Conservation (phyloP, 2,329 filamentous ascomycete genomes). For the Allantophomopsis cytisporea region DNA sequence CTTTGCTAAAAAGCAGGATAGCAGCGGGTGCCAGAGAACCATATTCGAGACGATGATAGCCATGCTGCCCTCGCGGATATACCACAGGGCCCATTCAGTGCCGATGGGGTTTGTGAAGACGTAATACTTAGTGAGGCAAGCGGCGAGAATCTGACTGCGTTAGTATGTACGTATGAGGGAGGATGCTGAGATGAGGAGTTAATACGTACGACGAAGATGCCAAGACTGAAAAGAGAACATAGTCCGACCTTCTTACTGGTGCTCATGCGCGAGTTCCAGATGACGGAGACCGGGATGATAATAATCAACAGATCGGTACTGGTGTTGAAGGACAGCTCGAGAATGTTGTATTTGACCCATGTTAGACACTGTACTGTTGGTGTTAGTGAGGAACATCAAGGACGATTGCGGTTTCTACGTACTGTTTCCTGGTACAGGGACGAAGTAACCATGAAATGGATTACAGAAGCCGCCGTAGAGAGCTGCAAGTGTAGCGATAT, state of each 20-base stretch:
- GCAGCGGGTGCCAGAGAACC: neutral
- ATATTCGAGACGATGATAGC: constrained; percentile 35
- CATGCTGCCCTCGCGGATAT: constrained; percentile 31
- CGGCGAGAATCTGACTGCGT: constrained; percentile 26
- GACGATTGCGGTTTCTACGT: neutral
- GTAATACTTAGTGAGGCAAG: constrained; percentile 29
- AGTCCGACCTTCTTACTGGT: too few relatives aligned
- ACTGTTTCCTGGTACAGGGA: neutral
- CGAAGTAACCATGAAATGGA: constrained; percentile 1
- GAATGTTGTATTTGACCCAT: neutral
- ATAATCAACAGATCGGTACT: too few relatives aligned
- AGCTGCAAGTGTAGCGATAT: neutral
- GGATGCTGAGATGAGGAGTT: neutral
- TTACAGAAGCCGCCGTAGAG: neutral
- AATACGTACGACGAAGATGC: neutral
- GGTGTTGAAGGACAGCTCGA: neutral
- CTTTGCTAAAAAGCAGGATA: neutral
- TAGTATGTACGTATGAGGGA: neutral
- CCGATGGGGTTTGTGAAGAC: constrained; percentile 18
- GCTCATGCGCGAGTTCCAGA: too few relatives aligned
- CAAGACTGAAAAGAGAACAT: too few relatives aligned
- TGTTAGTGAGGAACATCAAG: neutral
- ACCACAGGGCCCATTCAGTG: constrained; percentile 21
- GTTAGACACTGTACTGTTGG: neutral
- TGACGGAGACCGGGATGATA: too few relatives aligned